These are phyloP conservation scores for Sporothrix curviconia DNA, from an alignment of 2,329 filamentous ascomycete species.

Conservation along the genomic window DNA sequence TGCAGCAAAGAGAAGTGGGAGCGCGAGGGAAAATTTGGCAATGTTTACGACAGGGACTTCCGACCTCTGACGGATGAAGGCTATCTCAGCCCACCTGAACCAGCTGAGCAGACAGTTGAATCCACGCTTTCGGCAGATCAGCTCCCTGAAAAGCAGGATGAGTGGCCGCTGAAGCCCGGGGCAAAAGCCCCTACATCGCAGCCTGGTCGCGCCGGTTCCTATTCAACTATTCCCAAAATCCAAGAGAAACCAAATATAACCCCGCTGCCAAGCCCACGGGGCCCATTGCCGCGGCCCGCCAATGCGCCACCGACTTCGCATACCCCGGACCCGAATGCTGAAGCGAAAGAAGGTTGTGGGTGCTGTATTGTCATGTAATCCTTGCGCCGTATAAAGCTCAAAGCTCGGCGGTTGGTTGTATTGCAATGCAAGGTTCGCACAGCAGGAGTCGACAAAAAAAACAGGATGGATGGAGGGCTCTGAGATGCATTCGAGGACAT, in stretches of 20 bases:
- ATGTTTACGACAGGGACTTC: constrained; percentile 81
- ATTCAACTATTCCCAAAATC: constrained; percentile 59
- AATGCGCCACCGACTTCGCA: constrained; percentile 37
- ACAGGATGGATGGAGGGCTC: no score
- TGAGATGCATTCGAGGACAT: no score
- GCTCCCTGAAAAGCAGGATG: constrained; percentile 27
- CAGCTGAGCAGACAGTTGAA: constrained; percentile 23
- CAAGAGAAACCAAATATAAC: constrained; percentile 36
- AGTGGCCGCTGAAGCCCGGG: constrained; percentile 52
- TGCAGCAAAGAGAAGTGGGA: constrained; percentile 96
- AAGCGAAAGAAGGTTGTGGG: constrained; percentile 53
- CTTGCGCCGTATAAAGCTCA: background rate
- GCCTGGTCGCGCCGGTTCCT: constrained; percentile 43
- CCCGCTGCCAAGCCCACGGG: constrained; percentile 40
- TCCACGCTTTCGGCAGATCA: constrained; percentile 15
- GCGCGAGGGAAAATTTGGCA: constrained; percentile 79
- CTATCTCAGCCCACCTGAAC: constrained; percentile 40
- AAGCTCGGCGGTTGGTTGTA: no score
- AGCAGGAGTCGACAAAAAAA: no score
- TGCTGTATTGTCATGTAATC: constrained; percentile 73
- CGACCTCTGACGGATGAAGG: constrained; percentile 68
- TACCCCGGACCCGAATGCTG: constrained; percentile 43
- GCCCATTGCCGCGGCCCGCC: constrained; percentile 37
- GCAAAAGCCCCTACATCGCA: constrained; percentile 42
- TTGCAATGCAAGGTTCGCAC: no score